Conservation (phyloP, 2,329 filamentous ascomycete genomes). For the Epichloe typhina region DNA sequence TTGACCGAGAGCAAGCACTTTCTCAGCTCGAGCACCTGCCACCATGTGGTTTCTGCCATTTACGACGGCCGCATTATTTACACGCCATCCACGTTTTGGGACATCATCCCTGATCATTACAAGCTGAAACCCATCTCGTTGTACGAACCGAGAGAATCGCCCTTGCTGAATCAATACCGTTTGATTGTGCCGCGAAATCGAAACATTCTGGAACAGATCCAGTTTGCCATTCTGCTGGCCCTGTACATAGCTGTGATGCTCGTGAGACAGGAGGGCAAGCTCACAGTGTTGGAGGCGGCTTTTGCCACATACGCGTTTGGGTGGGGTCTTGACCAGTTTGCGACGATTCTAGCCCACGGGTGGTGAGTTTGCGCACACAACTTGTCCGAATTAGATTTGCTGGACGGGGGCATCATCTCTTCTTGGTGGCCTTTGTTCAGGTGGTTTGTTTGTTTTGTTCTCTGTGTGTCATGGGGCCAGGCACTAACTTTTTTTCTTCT, state of each 20-base stretch:
- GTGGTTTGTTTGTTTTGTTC: too few species aligned
- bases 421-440: too few species aligned
- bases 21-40: constrained; percentile 62
- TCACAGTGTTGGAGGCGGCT: constrained; percentile 46
- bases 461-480: background rate
- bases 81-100: constrained; percentile 67
- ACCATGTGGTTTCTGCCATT: constrained; percentile 71
- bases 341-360: constrained; percentile 62
- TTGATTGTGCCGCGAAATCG: constrained; percentile 69
- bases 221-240: constrained; percentile 56
- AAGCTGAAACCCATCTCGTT: constrained; percentile 71
- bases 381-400: background rate
- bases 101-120: constrained; percentile 76
- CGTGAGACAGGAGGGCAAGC: constrained; percentile 42
- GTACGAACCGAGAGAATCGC: constrained; percentile 64
- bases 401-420: background rate
- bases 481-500: background rate
- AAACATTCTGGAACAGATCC: constrained; percentile 59
- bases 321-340: constrained; percentile 68
- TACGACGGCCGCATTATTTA: constrained; percentile 72
- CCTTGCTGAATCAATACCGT: constrained; percentile 72
- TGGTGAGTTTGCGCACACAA: constrained; percentile 28
- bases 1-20: constrained; percentile 71
- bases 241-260: constrained; percentile 65
- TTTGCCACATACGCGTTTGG: constrained; percentile 66